Percentiles rank a stretch among this genome's conserved stretches.
Conservation (phyloP, 2,329 filamentous ascomycete species). For the Claviceps pazoutovae region DNA sequence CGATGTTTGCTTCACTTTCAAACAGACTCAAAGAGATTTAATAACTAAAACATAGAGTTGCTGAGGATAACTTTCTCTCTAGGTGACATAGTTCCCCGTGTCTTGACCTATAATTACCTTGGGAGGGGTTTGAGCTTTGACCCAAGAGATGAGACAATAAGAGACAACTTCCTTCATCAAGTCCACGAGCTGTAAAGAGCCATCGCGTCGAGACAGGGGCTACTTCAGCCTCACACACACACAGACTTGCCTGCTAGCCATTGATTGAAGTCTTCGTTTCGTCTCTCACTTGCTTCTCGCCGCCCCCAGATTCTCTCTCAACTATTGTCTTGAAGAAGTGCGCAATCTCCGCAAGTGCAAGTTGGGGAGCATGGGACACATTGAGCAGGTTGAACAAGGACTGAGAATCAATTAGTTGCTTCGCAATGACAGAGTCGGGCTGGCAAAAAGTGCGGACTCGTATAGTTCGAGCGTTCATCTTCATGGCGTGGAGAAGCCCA, state of each 20-base stretch:
- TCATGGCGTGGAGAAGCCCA: conserved; percentile 38
- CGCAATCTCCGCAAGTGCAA: conserved; percentile 34
- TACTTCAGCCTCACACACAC: neutral
- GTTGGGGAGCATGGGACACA: conserved; percentile 27
- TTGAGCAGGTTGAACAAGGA: conserved; percentile 36
- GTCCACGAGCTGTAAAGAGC: neutral
- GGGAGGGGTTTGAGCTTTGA: too few relatives aligned
- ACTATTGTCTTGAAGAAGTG: conserved; percentile 41
- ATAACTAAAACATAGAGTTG: neutral
- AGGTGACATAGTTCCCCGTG: neutral
- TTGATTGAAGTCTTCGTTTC: neutral
- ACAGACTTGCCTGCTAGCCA: neutral
- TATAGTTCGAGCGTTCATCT: conserved; percentile 36
- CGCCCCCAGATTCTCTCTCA: conserved; percentile 24
- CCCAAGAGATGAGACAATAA: neutral
- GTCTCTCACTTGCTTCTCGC: neutral
- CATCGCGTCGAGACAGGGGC: neutral
- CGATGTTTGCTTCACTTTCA: neutral
- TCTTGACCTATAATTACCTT: neutral
- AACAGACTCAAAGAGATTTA: neutral
- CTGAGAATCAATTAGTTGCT: conserved; percentile 41
- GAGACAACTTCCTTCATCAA: too few relatives aligned
- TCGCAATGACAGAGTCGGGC: conserved; percentile 42
- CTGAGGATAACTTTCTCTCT: neutral
- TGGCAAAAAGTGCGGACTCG: conserved; percentile 42